These are phyloP conservation scores for Astragalus membranaceus DNA, from an alignment of 306 rosid species.

Conservation along the genomic window DNA sequence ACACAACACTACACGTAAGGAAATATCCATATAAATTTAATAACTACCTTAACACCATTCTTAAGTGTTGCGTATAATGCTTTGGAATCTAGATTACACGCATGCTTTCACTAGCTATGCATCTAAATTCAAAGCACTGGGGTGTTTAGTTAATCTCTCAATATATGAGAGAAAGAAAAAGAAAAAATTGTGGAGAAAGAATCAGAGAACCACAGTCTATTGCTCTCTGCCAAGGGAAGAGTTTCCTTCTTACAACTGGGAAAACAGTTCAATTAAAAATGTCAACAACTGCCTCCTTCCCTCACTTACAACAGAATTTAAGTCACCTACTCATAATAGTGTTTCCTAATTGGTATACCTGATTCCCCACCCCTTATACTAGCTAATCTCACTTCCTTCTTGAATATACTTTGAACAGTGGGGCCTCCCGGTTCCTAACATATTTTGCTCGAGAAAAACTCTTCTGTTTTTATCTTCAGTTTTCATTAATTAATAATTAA, in stretches of 20 bases:
- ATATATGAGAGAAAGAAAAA: not conserved
- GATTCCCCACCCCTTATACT: not conserved
- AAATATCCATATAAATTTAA: not conserved
- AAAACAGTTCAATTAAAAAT: not conserved
- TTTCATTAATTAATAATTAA: not conserved
- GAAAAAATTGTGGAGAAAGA: not conserved
- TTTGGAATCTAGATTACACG: not conserved
- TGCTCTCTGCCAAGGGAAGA: not conserved
- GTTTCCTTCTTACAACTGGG: not conserved
- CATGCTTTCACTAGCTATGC: not conserved
- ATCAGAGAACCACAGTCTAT: not conserved
- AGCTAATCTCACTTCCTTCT: not conserved
- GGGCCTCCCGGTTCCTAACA: not conserved
- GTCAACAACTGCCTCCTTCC: not conserved
- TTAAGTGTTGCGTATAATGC: not conserved
- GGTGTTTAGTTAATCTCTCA: not conserved
- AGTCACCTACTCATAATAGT: not conserved
- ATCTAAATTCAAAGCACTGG: not conserved
- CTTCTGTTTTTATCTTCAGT: not conserved
- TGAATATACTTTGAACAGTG: not conserved
- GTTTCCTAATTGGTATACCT: not conserved
- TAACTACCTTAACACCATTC: not conserved
- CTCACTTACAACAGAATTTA: not conserved
- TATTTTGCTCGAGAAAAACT: not conserved
- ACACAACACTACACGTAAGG: slow-evolving; percentile 4